A percentile compares a stretch with the other conserved stretches of the same genome.
These are phyloP conservation scores for Emydomyces testavorans DNA, from an alignment of 2,329 filamentous ascomycete genomes.

Conservation along the genomic window DNA sequence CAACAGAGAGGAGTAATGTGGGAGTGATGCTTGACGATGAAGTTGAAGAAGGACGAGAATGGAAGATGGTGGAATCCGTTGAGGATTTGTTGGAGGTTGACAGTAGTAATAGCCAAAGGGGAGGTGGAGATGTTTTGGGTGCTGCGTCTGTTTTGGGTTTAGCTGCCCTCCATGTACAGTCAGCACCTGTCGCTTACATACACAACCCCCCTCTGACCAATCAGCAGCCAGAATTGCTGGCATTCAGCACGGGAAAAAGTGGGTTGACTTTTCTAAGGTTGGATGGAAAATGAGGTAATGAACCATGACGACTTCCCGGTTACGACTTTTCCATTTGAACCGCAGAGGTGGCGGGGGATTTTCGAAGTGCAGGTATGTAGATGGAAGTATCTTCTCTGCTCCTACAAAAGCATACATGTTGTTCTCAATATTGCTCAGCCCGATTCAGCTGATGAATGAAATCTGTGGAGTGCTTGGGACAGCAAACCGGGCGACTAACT, in stretches of 20 bases:
- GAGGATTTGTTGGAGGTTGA: slow-evolving; percentile 16
- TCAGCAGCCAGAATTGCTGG: not conserved
- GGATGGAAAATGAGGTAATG: slow-evolving; percentile 10
- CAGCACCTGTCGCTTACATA: slow-evolving; percentile 9
- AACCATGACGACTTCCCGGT: slow-evolving; percentile 1
- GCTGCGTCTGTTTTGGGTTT: slow-evolving; percentile 10
- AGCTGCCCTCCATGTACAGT: slow-evolving; percentile 4
- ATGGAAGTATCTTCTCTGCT: not conserved
- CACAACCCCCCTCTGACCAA: not conserved
- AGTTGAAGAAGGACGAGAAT: slow-evolving; percentile 10
- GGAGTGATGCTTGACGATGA: slow-evolving; percentile 10
- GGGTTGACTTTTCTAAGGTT: slow-evolving; percentile 6
- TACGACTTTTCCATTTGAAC: slow-evolving; percentile 1
- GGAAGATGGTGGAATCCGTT: slow-evolving; percentile 14
- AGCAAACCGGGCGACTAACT: too few relatives aligned
- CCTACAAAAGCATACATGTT: too few relatives aligned
- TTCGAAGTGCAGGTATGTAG: not conserved
- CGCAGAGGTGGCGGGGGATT: not conserved
- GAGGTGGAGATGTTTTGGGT: slow-evolving; percentile 14
- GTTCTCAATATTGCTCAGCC: too few relatives aligned
- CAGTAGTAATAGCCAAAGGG: slow-evolving; percentile 11
- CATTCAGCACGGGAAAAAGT: slow-evolving; percentile 3
- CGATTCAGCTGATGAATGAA: too few relatives aligned
- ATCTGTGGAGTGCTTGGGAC: too few relatives aligned
- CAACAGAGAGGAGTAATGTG: not conserved